Evolutionary conservation across 2,329 filamentous ascomycete genomes (phyloP).

Genomic region (Talaromyces marneffei): DNA sequence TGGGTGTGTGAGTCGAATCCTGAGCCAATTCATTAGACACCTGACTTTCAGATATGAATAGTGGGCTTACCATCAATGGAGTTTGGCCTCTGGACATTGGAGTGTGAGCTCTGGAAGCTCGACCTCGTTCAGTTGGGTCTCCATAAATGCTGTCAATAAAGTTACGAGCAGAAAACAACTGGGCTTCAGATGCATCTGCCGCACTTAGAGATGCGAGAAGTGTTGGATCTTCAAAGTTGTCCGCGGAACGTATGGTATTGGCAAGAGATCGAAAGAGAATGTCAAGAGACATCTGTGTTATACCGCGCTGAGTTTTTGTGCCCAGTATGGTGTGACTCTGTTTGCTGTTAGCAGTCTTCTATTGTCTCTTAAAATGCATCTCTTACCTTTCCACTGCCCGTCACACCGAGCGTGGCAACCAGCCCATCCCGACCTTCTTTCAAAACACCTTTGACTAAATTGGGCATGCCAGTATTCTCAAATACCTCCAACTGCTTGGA

Average conservation of each 20-base stretch:
- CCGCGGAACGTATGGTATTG: constrained; percentile 61
- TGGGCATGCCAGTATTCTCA: constrained; percentile 66
- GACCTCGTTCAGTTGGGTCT: constrained; percentile 55
- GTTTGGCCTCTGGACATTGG: constrained; percentile 53
- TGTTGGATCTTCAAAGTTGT: constrained; percentile 47
- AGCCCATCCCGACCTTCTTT: constrained; percentile 81
- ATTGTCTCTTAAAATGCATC: too few relatives aligned
- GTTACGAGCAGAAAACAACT: constrained; percentile 64
- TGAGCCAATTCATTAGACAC: background rate
- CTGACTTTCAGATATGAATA: background rate
- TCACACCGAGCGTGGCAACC: constrained; percentile 86
- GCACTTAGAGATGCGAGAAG: constrained; percentile 68
- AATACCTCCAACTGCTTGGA: constrained; percentile 83
- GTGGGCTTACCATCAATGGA: constrained; percentile 37
- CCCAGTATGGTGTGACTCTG: constrained; percentile 95
- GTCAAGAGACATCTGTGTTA: constrained; percentile 88
- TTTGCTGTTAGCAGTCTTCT: background rate
- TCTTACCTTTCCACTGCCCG: constrained; percentile 85
- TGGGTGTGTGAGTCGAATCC: constrained; percentile 45
- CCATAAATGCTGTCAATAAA: constrained; percentile 76
- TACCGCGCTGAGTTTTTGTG: constrained; percentile 74
- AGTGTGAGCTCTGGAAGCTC: constrained; percentile 61
- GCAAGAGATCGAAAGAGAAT: constrained; percentile 79
- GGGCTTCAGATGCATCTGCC: constrained; percentile 75
- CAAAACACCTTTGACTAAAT: constrained; percentile 74